phyloP scores from a whole-genome alignment of 371 early-diverging fungal genomes.

The Mortierella sp. region DNA sequence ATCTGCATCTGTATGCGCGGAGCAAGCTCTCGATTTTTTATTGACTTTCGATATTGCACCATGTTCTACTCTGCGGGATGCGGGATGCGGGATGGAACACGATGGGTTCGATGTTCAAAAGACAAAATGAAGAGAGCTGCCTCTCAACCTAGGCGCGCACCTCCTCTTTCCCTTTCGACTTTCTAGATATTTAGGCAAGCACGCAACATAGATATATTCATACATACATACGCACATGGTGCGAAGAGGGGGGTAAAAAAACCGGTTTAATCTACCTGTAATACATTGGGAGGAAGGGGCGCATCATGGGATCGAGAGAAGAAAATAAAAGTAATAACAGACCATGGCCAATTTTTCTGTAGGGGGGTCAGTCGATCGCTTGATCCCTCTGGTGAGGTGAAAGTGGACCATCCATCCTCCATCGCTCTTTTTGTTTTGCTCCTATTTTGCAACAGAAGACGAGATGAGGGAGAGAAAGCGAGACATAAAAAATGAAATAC shows the following conservation, averaged over 20 bases:
- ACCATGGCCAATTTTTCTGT: neutral
- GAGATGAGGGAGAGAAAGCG: neutral
- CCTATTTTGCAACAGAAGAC: neutral
- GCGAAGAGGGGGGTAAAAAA: neutral
- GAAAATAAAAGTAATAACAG: neutral
- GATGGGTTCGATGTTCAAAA: too few species aligned
- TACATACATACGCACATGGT: neutral
- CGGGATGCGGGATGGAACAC: too few species aligned
- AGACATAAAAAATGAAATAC: neutral
- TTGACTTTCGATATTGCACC: too few species aligned
- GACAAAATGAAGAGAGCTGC: too few species aligned
- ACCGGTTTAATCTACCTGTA: neutral
- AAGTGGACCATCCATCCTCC: neutral
- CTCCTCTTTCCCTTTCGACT: neutral
- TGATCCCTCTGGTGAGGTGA: neutral
- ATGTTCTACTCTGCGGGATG: too few species aligned
- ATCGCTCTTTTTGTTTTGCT: neutral
- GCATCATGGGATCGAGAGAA: neutral
- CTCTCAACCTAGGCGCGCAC: neutral
- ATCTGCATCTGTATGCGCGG: too few species aligned
- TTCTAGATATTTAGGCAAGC: neutral
- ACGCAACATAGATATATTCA: neutral
- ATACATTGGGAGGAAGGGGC: neutral
- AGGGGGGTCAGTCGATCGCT: neutral
- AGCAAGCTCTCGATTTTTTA: too few species aligned